These are phyloP conservation scores for Cordyceps fumosorosea DNA, from an alignment of 2,329 filamentous ascomycete genomes.

Conservation along the genomic window DNA sequence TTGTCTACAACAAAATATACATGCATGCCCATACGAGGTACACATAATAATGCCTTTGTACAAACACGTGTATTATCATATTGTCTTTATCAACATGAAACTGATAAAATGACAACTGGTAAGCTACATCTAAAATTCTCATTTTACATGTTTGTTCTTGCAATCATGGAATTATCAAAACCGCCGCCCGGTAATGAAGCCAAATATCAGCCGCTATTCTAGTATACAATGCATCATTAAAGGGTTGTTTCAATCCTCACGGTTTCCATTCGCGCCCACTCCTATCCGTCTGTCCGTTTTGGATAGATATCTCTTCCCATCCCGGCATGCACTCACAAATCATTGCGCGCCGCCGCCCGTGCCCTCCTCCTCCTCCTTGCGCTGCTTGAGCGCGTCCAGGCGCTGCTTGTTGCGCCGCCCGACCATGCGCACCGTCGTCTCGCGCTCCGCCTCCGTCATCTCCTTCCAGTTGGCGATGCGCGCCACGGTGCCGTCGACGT, in stretches of 20 bases:
- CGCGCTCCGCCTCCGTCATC: constrained; percentile 62
- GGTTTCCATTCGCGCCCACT: background rate
- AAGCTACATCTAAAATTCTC: too few relatives aligned
- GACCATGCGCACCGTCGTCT: constrained; percentile 60
- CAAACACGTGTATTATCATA: too few relatives aligned
- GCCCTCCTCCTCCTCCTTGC: constrained; percentile 9
- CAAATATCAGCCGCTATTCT: background rate
- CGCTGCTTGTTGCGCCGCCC: constrained; percentile 62
- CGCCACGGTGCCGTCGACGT: constrained; percentile 63
- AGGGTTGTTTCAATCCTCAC: background rate
- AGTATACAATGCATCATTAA: background rate
- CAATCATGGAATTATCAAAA: too few relatives aligned
- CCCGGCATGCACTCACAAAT: background rate
- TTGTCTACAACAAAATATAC: too few relatives aligned
- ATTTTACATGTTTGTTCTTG: too few relatives aligned
- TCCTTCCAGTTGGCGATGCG: constrained; percentile 67
- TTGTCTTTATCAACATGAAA: too few relatives aligned
- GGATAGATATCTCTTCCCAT: background rate
- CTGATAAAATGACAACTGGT: too few relatives aligned
- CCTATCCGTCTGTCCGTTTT: background rate
- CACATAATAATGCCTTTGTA: too few relatives aligned
- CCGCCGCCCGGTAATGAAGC: background rate
- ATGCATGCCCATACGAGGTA: too few relatives aligned
- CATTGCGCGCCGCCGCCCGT: background rate
- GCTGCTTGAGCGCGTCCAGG: constrained; percentile 42